Percentiles rank a stretch among this genome's conserved stretches.
Evolutionary conservation across 805 yeast species (phyloP).

Genomic region (Candida krabiensis): DNA sequence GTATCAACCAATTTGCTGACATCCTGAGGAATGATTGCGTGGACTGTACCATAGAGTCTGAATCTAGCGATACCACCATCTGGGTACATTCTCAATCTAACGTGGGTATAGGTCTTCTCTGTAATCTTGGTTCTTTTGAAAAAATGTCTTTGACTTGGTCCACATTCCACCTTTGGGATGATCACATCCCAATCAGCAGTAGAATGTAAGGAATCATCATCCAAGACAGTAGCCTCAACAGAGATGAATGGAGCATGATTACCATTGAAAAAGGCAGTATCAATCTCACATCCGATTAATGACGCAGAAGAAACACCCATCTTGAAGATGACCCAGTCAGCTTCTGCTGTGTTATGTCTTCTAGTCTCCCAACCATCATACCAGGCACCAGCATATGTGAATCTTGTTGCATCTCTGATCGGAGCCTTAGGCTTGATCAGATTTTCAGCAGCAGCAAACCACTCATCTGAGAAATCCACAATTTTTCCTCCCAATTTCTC

Average conservation of each 20-base stretch:
- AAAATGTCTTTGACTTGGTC: conserved; percentile 85
- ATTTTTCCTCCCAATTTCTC: conserved; percentile 81
- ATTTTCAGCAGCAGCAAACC: conserved; percentile 93
- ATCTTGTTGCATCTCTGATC: conserved; percentile 75
- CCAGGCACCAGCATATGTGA: conserved; percentile 91
- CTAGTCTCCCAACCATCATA: conserved; percentile 99
- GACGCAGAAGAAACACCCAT: conserved; percentile 83
- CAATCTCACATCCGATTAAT: conserved; percentile 82
- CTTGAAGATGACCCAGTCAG: conserved; percentile 84
- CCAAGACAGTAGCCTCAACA: conserved; percentile 64
- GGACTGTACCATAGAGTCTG: conserved; percentile 81
- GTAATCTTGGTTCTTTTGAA: conserved; percentile 65
- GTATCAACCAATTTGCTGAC: conserved; percentile 54
- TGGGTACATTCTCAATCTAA: conserved; percentile 88
- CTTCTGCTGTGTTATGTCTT: conserved; percentile 81
- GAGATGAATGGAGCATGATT: conserved; percentile 91
- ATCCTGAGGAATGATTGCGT: conserved; percentile 63
- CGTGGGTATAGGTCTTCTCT: conserved; percentile 67
- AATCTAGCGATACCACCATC: conserved; percentile 98
- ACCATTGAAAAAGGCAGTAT: conserved; percentile 92
- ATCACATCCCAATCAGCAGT: conserved; percentile 66
- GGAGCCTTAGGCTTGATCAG: conserved; percentile 81
- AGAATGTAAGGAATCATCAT: conserved; percentile 35
- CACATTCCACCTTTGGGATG: conserved; percentile 74
- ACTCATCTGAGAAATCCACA: conserved; percentile 75